Percentiles rank a stretch among this genome's conserved stretches.
These are phyloP conservation scores for Puccinia coronata DNA, from an alignment of 1,284 basidiomycete species.

Conservation along the genomic window DNA sequence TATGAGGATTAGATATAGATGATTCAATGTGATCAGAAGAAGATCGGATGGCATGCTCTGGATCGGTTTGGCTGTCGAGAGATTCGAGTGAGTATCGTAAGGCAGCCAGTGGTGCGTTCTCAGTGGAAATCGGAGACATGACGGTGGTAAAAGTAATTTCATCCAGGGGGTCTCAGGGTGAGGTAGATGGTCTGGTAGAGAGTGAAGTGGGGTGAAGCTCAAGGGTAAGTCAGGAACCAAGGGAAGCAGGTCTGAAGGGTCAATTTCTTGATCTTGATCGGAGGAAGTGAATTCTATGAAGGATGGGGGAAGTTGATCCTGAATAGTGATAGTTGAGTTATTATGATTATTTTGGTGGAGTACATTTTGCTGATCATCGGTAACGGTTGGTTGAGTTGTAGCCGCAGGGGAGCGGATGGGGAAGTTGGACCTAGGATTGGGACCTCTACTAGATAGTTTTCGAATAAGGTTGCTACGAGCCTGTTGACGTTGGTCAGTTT, in stretches of 20 bases:
- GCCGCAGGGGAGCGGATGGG: not conserved
- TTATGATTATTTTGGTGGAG: not conserved
- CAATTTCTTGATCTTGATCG: not conserved
- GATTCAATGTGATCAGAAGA: not conserved
- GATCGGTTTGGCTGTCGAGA: constrained; percentile 4
- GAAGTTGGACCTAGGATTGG: not conserved
- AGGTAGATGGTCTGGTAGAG: not conserved
- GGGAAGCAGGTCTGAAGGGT: not conserved
- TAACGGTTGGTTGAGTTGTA: not conserved
- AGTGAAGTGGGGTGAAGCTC: not conserved
- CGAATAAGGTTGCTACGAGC: constrained; percentile 42
- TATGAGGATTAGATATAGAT: not conserved
- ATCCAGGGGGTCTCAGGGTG: not conserved
- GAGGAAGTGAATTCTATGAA: not conserved
- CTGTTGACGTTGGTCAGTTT: constrained; percentile 19
- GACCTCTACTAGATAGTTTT: constrained; percentile 40
- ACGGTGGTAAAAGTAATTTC: not conserved
- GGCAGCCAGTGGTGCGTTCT: not conserved
- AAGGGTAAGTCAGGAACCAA: not conserved
- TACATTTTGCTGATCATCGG: not conserved
- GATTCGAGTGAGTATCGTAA: not conserved
- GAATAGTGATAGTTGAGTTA: not conserved
- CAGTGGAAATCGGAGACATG: not conserved
- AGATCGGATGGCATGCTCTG: not conserved
- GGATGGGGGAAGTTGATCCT: not conserved